Evolutionary conservation across 2,329 filamentous ascomycete genomes (phyloP).

Genomic region (Colletotrichum destructivum): DNA sequence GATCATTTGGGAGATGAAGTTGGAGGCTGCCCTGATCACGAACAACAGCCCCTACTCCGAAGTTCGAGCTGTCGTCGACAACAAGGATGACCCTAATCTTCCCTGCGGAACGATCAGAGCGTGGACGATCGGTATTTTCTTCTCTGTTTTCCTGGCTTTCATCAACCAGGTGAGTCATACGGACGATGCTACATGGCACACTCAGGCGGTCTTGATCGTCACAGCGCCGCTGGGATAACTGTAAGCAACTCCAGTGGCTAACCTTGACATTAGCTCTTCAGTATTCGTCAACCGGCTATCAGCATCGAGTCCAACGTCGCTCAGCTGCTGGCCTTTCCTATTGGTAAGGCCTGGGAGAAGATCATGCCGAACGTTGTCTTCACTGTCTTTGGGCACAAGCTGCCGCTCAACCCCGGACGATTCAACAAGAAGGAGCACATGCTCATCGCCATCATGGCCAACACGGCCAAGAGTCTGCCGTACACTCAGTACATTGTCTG

Average conservation of each 20-base stretch:
- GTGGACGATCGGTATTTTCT: constrained; percentile 68
- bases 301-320: constrained; percentile 69
- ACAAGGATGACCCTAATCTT: constrained; percentile 65
- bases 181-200: background rate
- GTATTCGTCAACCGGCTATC: constrained; percentile 69
- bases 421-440: constrained; percentile 75
- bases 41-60: constrained; percentile 72
- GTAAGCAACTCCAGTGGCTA: background rate
- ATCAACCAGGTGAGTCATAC: constrained; percentile 61
- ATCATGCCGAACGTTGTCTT: constrained; percentile 67
- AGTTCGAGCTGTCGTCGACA: constrained; percentile 69
- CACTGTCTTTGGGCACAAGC: constrained; percentile 60
- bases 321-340: constrained; percentile 69
- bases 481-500: constrained; percentile 67
- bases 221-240: no score
- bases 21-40: constrained; percentile 68
- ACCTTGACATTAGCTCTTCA: constrained; percentile 59
- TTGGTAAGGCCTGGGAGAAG: constrained; percentile 66
- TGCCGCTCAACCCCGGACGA: constrained; percentile 68
- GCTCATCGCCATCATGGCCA: constrained; percentile 73
- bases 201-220: background rate
- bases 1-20: constrained; percentile 68
- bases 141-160: constrained; percentile 64
- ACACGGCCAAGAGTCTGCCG: constrained; percentile 61
- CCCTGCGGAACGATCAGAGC: constrained; percentile 70